Conservation (phyloP, 2,329 filamentous ascomycete genomes). For the Clonostachys byssicola region DNA sequence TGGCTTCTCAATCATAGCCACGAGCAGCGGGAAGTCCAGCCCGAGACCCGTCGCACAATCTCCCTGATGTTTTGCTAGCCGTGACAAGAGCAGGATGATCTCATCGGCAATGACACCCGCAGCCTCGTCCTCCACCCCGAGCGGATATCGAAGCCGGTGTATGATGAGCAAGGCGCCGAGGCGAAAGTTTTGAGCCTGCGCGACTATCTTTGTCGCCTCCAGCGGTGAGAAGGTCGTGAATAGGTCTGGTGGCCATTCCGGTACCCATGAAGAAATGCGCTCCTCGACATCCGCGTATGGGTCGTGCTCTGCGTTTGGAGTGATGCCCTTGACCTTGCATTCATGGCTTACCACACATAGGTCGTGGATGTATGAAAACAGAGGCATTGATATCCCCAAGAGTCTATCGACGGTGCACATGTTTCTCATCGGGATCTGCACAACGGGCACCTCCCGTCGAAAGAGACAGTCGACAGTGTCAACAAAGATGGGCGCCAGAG, state of each 20-base stretch:
- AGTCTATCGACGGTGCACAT: constrained; percentile 5
- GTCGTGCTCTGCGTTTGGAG: not conserved
- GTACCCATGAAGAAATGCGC: constrained; percentile 3
- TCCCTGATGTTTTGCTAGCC: not conserved
- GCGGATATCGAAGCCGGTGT: constrained; percentile 7
- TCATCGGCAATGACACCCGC: constrained; percentile 2
- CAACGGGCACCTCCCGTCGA: constrained; percentile 4
- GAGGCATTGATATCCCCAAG: too few species aligned
- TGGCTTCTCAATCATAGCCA: constrained; percentile 7
- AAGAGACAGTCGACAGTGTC: constrained; percentile 8
- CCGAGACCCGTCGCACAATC: constrained; percentile 4
- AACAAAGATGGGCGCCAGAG: constrained; percentile 4
- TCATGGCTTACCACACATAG: constrained; percentile 5
- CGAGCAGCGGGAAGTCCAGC: constrained; percentile 7
- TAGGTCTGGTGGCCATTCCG: not conserved
- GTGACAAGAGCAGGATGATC: constrained; percentile 4
- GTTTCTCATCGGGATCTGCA: constrained; percentile 1
- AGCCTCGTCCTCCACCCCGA: constrained; percentile 4
- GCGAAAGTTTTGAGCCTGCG: constrained; percentile 7
- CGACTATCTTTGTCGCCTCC: constrained; percentile 4
- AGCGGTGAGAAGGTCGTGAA: not conserved
- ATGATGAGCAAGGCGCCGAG: constrained; percentile 6
- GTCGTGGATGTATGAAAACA: constrained; percentile 1
- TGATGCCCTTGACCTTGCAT: not conserved
- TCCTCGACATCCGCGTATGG: constrained; percentile 5